Base-by-base conservation (phyloP, 2,329 filamentous ascomycete species). In the Phialemoniopsis sp. region DNA sequence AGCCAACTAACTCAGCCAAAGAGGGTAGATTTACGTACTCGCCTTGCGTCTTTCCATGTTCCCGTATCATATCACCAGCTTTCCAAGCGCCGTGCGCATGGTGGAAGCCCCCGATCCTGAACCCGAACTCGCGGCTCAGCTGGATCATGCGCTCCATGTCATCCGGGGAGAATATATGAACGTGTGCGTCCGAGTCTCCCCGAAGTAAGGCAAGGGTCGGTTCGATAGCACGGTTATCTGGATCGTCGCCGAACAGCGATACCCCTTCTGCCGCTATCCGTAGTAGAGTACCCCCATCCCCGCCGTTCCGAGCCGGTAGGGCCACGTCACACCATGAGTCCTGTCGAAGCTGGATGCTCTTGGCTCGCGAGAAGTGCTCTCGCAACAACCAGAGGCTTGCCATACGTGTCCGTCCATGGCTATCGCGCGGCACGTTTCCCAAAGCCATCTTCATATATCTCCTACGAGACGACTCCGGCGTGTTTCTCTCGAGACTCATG, bases 391-490 rank as follows among this genome's bases (percentile, higher is more conserved):
- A 68, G 2, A 62, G 59, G 41, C 62, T 60, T 2, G 62, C 66
- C 52, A 68, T 63, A 16, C 66, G 57, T 4, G 57, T 62, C 35
- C 66, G 61, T 4, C 49, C 50, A 44, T 67, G 66, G 2, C 55
- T 41, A 1, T 41, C 26, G 39, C 57, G 62, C 13, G 64, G 65
- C 42, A 70, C 70, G 48, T 70, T 67, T 8, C 67, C 67, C 42
- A 64, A 66, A 1, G 67, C 67, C 59, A 70, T 66, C 48, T 70
- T 70, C 55, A 70, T 62, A 44, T 67, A 68, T 19, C 62, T 46
- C 14, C 48, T 50, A 4, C 63, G 55, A 19, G 62, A 51, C 8
- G 44, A 40, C 12, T 43, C 18, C 2, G n/a, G n/a, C n/a, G n/a
- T n/a, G n/a, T n/a, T n/a, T n/a, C n/a, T n/a, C n/a, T 68, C 66